Evolutionary conservation across 192 early-diverging fungal species (phyloP).

Genomic region (Coemansia sp.): DNA sequence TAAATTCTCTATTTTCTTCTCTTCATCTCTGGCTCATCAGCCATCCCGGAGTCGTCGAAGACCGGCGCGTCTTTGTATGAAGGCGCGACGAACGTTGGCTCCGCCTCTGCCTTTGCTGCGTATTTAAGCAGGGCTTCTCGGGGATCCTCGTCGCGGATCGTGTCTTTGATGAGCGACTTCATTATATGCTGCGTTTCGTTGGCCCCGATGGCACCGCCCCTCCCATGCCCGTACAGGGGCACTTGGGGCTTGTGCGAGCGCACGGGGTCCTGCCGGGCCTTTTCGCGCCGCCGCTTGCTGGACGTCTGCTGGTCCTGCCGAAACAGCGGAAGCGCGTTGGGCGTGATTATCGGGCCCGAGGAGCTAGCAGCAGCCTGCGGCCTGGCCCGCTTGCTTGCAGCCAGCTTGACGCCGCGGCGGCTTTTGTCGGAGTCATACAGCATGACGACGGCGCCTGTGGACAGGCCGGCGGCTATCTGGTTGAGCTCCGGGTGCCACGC

Average conservation of each 20-base stretch:
- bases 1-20: slow-evolving; percentile 27
- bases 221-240: slow-evolving; percentile 76
- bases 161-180: slow-evolving; percentile 72
- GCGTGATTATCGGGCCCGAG: slow-evolving; percentile 76
- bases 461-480: slow-evolving; percentile 79
- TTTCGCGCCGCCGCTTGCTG: slow-evolving; percentile 73
- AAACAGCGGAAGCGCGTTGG: slow-evolving; percentile 87
- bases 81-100: slow-evolving; percentile 83
- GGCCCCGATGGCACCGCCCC: slow-evolving; percentile 81
- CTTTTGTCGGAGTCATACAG: slow-evolving; percentile 72
- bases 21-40: slow-evolving; percentile 33
- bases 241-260: slow-evolving; percentile 62
- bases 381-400: slow-evolving; percentile 52
- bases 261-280: slow-evolving; percentile 66
- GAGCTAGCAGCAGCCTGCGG: background rate
- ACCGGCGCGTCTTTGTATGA: slow-evolving; percentile 75
- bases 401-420: slow-evolving; percentile 69
- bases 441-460: slow-evolving; percentile 71
- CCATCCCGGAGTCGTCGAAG: slow-evolving; percentile 50
- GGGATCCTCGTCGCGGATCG: slow-evolving; percentile 83
- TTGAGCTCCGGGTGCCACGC: slow-evolving; percentile 87
- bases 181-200: slow-evolving; percentile 84
- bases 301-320: slow-evolving; percentile 61
- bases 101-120: slow-evolving; percentile 72
- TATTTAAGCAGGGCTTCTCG: slow-evolving; percentile 87